Evolutionary conservation across 192 early-diverging fungal genomes (phyloP).

Genomic region (Coemansia sp.): DNA sequence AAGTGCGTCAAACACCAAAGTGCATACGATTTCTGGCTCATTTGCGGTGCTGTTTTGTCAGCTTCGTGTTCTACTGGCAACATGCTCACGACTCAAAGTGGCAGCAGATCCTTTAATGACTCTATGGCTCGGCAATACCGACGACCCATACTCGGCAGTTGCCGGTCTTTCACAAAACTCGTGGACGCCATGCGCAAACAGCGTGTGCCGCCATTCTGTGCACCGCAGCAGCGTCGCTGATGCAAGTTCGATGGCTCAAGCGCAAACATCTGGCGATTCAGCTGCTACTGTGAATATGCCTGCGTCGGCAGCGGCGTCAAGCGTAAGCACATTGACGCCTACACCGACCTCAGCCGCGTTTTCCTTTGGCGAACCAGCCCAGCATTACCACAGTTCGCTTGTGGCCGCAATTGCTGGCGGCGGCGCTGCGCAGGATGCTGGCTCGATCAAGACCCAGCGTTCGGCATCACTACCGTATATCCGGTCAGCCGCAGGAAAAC

Average conservation of each 20-base stretch:
- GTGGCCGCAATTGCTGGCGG: slow-evolving; percentile 25
- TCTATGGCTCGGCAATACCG: slow-evolving; percentile 50
- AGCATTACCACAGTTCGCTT: slow-evolving; percentile 14
- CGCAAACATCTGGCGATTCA: not conserved
- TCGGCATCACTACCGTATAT: slow-evolving; percentile 53
- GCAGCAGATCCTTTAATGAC: slow-evolving; percentile 45
- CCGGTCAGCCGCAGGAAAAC: slow-evolving; percentile 10
- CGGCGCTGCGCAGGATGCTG: slow-evolving; percentile 7
- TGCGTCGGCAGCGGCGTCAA: slow-evolving; percentile 34
- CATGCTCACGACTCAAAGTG: slow-evolving; percentile 47
- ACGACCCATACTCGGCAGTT: slow-evolving; percentile 46
- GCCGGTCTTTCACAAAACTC: slow-evolving; percentile 30
- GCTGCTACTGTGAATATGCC: slow-evolving; percentile 15
- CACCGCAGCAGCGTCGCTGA: not conserved
- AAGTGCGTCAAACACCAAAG: slow-evolving; percentile 29
- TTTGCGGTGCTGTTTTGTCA: slow-evolving; percentile 41
- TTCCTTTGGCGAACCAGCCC: slow-evolving; percentile 24
- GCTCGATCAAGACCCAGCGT: slow-evolving; percentile 45
- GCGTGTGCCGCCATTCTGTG: slow-evolving; percentile 31
- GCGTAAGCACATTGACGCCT: slow-evolving; percentile 41
- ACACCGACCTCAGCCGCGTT: slow-evolving; percentile 38
- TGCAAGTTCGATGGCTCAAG: not conserved
- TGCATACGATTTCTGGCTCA: slow-evolving; percentile 39
- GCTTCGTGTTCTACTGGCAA: slow-evolving; percentile 45
- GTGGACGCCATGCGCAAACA: slow-evolving; percentile 37